These are phyloP conservation scores for Phytophthora hybrid DNA, from an alignment of 352 stramenopile genomes.

Conservation along the genomic window DNA sequence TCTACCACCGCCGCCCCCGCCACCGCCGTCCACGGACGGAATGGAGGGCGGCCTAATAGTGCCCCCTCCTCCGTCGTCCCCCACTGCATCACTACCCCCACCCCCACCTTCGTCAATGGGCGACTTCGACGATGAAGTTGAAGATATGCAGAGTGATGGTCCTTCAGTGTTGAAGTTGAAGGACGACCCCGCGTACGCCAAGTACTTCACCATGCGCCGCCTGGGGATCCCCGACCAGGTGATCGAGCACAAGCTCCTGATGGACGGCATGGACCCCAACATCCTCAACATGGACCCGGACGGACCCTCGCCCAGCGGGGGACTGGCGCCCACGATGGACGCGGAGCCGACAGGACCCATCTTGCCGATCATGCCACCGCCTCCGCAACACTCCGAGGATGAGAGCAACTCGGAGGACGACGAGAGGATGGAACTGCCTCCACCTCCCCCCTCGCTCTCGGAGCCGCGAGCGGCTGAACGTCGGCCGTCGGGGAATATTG, in stretches of 20 bases:
- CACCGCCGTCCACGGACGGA: constrained; percentile 31
- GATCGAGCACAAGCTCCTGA: constrained; percentile 83
- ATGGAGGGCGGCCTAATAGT: constrained; percentile 39
- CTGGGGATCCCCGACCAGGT: constrained; percentile 77
- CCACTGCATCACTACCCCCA: constrained; percentile 26
- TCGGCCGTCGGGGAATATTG: constrained; percentile 52
- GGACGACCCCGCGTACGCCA: constrained; percentile 82
- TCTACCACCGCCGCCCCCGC: constrained; percentile 25
- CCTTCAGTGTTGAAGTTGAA: constrained; percentile 81
- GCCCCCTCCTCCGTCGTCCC: constrained; percentile 29
- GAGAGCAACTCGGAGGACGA: constrained; percentile 45
- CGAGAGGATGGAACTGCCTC: constrained; percentile 35
- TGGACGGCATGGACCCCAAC: constrained; percentile 75
- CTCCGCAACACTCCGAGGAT: constrained; percentile 17
- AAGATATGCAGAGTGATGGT: constrained; percentile 27
- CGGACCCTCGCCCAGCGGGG: constrained; percentile 72
- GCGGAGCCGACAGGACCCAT: constrained; percentile 42
- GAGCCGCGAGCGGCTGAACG: constrained; percentile 22
- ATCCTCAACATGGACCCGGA: constrained; percentile 87
- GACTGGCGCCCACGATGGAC: constrained; percentile 37
- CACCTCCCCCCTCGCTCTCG: constrained; percentile 45
- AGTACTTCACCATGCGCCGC: constrained; percentile 88
- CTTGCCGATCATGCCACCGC: constrained; percentile 49
- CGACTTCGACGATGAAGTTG: constrained; percentile 39
- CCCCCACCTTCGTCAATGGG: constrained; percentile 40